phyloP scores from a whole-genome alignment of 2,329 filamentous ascomycete species.

The Trichophyton mentagrophytes region DNA sequence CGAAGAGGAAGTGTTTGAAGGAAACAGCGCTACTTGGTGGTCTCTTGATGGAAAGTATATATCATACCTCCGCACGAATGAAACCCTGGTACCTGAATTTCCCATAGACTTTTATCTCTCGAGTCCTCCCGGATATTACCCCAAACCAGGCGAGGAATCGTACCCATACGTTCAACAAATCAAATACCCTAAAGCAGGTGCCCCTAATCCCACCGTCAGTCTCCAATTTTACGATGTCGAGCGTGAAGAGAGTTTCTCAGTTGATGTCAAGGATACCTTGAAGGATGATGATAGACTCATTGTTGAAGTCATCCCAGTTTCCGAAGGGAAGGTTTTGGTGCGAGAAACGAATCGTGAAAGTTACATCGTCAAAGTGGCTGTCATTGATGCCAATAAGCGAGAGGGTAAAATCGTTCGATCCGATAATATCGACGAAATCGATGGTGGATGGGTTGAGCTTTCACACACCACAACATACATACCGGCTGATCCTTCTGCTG shows the following conservation, averaged over 20 bases:
- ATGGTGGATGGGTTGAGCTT: constrained; percentile 96
- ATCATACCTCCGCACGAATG: constrained; percentile 86
- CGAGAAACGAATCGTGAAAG: constrained; percentile 91
- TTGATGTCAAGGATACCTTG: constrained; percentile 67
- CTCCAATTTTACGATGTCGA: constrained; percentile 78
- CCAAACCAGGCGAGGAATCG: constrained; percentile 59
- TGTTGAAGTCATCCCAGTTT: constrained; percentile 86
- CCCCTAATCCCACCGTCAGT: constrained; percentile 81
- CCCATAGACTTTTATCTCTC: constrained; percentile 89
- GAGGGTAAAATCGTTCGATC: constrained; percentile 67
- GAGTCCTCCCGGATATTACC: constrained; percentile 61
- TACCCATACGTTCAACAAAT: constrained; percentile 86
- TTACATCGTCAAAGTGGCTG: constrained; percentile 73
- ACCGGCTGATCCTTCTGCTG: constrained; percentile 65
- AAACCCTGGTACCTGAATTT: constrained; percentile 80
- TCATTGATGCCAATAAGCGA: constrained; percentile 64
- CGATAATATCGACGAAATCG: constrained; percentile 67
- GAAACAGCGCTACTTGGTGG: constrained; percentile 87
- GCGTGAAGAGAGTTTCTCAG: constrained; percentile 64
- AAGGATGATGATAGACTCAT: constrained; percentile 72
- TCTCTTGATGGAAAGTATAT: constrained; percentile 77
- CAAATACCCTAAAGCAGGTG: constrained; percentile 94
- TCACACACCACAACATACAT: constrained; percentile 75
- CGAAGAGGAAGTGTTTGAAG: constrained; percentile 69
- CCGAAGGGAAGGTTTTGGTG: constrained; percentile 63